phyloP scores from a whole-genome alignment of 2,329 filamentous ascomycete species.

The Apiospora aurea region DNA sequence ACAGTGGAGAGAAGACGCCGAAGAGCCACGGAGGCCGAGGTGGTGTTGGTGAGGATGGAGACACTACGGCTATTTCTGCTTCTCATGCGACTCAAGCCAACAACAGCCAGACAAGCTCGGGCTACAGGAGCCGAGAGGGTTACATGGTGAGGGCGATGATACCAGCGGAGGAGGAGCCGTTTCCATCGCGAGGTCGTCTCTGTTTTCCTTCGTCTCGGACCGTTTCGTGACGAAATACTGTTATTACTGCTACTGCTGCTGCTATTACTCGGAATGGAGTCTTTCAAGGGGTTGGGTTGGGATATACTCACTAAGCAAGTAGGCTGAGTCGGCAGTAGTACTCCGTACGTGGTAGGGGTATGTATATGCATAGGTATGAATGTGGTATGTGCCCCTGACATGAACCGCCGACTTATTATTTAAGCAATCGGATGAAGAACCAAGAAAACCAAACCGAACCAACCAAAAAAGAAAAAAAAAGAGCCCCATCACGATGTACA shows the following conservation, averaged over 20 bases:
- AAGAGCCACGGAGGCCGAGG: background rate
- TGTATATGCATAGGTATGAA: background rate
- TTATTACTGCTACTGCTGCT: background rate
- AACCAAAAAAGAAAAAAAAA: no score
- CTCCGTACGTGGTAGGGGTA: background rate
- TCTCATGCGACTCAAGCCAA: background rate
- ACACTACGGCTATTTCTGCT: background rate
- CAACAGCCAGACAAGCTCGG: background rate
- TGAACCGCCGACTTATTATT: background rate
- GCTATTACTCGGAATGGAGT: conserved; percentile 6
- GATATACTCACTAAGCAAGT: background rate
- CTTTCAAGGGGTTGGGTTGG: background rate
- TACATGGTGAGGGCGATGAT: background rate
- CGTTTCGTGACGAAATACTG: background rate
- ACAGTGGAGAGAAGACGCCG: background rate
- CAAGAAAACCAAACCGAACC: no score
- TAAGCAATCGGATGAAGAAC: conserved; percentile 3
- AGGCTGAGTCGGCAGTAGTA: background rate
- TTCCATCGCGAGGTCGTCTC: background rate
- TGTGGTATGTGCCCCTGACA: background rate
- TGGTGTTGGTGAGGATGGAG: background rate
- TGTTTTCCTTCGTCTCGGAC: background rate
- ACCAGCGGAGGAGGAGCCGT: background rate
- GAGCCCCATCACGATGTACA: background rate
- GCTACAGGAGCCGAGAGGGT: background rate